phyloP scores from a whole-genome alignment of 225 moss, liverwort and hornwort genomes.

The Ulota crispa region DNA sequence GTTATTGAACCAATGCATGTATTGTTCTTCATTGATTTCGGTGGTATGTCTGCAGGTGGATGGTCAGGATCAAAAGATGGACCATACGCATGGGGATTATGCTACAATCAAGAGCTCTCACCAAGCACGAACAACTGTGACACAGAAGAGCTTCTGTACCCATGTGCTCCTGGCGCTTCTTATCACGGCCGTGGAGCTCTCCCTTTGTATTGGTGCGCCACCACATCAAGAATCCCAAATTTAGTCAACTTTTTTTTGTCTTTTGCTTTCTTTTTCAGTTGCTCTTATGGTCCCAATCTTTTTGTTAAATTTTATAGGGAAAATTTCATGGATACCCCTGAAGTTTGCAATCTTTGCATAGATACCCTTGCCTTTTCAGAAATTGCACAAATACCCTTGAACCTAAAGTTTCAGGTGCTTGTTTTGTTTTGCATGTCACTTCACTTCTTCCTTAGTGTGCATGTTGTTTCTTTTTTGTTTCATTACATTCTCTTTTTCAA shows the following conservation, averaged over 20 bases:
- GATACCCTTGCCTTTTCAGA: too few relatives aligned
- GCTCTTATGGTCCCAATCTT: not conserved
- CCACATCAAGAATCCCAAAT: too few relatives aligned
- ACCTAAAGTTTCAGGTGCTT: too few relatives aligned
- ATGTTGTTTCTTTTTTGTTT: too few relatives aligned
- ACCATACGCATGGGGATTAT: constrained; percentile 82
- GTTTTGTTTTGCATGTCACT: too few relatives aligned
- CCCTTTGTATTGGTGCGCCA: constrained; percentile 60
- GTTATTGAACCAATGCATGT: not conserved
- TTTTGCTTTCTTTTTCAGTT: too few relatives aligned
- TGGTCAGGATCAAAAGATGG: constrained; percentile 66
- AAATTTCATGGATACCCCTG: too few relatives aligned
- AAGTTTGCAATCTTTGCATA: too few relatives aligned
- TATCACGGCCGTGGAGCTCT: constrained; percentile 83
- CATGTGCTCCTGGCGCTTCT: constrained; percentile 70
- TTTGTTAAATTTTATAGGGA: not conserved
- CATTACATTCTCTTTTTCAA: too few relatives aligned
- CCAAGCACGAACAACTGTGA: constrained; percentile 59
- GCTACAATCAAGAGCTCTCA: constrained; percentile 77
- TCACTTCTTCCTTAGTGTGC: too few relatives aligned
- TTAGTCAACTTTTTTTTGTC: not conserved
- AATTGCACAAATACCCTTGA: too few relatives aligned
- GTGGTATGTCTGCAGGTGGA: constrained; percentile 55
- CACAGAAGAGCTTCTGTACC: constrained; percentile 47
- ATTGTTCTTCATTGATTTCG: not conserved